Conservation (phyloP, 2,329 filamentous ascomycete genomes). For the Nannizziopsis barbatae region DNA sequence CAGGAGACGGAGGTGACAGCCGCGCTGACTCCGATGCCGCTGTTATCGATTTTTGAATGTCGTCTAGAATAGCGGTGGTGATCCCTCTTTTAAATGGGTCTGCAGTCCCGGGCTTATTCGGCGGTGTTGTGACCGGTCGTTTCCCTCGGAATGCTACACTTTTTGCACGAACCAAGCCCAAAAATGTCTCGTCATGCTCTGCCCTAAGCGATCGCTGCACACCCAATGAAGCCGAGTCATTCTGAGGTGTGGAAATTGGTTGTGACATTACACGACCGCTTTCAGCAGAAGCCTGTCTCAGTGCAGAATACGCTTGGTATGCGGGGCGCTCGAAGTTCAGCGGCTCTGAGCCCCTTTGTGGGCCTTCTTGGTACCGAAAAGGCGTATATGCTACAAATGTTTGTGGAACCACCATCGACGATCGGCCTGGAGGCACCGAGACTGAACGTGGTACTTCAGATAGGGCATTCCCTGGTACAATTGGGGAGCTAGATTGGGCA, state of each 20-base stretch:
- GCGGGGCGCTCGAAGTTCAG: constrained; percentile 32
- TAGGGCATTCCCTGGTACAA: not conserved
- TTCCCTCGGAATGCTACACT: constrained; percentile 32
- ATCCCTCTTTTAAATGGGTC: constrained; percentile 25
- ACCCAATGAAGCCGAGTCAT: not conserved
- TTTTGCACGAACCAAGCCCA: constrained; percentile 38
- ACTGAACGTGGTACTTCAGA: constrained; percentile 11
- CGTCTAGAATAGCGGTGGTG: constrained; percentile 22
- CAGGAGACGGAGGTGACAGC: constrained; percentile 26
- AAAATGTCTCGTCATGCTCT: constrained; percentile 36
- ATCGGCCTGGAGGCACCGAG: constrained; percentile 17
- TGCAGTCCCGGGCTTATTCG: constrained; percentile 23
- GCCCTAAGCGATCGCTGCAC: constrained; percentile 17
- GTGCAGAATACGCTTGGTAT: constrained; percentile 38
- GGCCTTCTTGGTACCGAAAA: constrained; percentile 36
- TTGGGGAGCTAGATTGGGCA: not conserved
- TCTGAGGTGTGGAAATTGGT: constrained; percentile 11
- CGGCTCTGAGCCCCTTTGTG: constrained; percentile 32
- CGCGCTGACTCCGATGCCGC: constrained; percentile 27
- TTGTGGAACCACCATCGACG: constrained; percentile 13
- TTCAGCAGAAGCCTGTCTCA: constrained; percentile 36
- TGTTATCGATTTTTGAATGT: constrained; percentile 28
- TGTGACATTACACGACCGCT: constrained; percentile 36
- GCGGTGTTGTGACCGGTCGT: constrained; percentile 19
- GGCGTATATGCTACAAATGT: constrained; percentile 33